Evolutionary conservation across 352 stramenopile species (phyloP).

Genomic region (Globisporangium megalacanthum): DNA sequence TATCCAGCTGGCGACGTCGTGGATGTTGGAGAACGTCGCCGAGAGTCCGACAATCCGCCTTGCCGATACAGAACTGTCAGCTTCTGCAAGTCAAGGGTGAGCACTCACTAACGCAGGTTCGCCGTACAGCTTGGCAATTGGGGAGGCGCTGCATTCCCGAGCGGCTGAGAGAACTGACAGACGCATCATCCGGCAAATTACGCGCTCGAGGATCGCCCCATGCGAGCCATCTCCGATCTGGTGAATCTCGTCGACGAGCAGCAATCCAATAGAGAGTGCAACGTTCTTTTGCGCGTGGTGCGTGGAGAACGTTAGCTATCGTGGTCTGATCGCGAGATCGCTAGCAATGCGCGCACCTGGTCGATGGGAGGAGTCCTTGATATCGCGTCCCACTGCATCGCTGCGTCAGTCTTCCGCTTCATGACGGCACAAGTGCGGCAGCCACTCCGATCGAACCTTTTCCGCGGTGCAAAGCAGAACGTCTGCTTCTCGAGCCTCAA

Average conservation of each 20-base stretch:
- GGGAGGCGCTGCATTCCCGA: slow-evolving; percentile 1
- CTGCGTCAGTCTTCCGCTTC: neutral
- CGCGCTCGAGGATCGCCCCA: slow-evolving; percentile 24
- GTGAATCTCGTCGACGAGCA: slow-evolving; percentile 42
- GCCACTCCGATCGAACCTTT: slow-evolving; percentile 16
- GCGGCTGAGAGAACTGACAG: slow-evolving; percentile 13
- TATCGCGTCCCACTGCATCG: slow-evolving; percentile 32
- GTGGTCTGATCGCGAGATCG: neutral
- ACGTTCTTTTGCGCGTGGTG: slow-evolving; percentile 8
- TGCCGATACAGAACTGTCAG: neutral
- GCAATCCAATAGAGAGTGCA: slow-evolving; percentile 7
- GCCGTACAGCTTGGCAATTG: slow-evolving; percentile 22
- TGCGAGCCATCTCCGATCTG: slow-evolving; percentile 29
- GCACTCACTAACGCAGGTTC: neutral
- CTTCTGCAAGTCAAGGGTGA: neutral
- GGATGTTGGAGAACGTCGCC: slow-evolving; percentile 29
- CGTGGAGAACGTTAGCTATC: neutral
- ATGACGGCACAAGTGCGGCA: neutral
- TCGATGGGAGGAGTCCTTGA: slow-evolving; percentile 13
- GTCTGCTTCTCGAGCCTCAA: slow-evolving; percentile 16
- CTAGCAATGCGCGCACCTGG: slow-evolving; percentile 8
- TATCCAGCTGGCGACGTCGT: slow-evolving; percentile 28
- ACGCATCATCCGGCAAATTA: slow-evolving; percentile 36
- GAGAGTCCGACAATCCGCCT: slow-evolving; percentile 36
- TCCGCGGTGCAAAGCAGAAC: slow-evolving; percentile 40